phyloP scores from a whole-genome alignment of 169 alveolate species.

The Sarcocystis neurona region DNA sequence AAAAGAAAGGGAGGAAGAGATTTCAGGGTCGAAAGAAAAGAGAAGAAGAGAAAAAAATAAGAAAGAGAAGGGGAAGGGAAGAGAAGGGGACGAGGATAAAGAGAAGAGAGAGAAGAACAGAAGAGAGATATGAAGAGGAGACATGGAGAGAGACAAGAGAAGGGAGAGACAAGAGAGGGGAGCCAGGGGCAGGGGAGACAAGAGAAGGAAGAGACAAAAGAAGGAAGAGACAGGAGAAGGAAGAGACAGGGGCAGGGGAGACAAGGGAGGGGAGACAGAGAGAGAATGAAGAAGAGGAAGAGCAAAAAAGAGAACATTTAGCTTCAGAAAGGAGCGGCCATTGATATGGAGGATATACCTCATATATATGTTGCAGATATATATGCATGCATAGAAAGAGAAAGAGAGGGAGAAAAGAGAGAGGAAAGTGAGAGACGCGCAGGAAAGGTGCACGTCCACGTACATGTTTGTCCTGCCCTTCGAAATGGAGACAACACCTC shows the following conservation, averaged over 20 bases:
- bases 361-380: background rate
- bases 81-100: conserved; percentile 10
- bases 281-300: background rate
- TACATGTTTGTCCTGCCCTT: too few species aligned
- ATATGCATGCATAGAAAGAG: background rate
- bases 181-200: background rate
- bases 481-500: too few species aligned
- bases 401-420: background rate
- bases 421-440: background rate
- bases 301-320: background rate
- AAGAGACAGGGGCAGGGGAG: background rate
- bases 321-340: background rate
- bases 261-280: background rate
- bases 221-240: background rate
- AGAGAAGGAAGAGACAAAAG: background rate
- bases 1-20: background rate
- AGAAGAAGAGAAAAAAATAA: background rate
- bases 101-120: background rate
- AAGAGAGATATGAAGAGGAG: background rate
- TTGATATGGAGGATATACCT: too few species aligned
- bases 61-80: background rate
- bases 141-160: background rate
- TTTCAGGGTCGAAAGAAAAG: background rate
- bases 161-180: background rate
- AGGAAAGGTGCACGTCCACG: too few species aligned